phyloP scores from a whole-genome alignment of 2,329 filamentous ascomycete species.

The Pestalotiopsis sp. region DNA sequence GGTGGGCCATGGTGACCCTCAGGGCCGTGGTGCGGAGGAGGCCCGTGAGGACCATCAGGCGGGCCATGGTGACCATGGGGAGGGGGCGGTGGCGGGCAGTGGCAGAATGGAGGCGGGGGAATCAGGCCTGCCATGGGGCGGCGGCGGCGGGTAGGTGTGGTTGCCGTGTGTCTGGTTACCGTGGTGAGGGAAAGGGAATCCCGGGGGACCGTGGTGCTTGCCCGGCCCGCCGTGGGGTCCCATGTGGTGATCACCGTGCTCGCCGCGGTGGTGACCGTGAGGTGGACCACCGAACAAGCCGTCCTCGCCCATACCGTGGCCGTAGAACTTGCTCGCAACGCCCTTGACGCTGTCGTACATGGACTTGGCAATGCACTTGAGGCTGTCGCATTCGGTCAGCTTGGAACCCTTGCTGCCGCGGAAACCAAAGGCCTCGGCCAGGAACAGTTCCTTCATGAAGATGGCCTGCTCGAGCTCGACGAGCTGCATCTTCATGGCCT shows the following conservation, averaged over 20 bases:
- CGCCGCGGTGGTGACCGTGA: neutral
- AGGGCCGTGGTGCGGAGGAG: slow-evolving; percentile 22
- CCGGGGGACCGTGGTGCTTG: slow-evolving; percentile 15
- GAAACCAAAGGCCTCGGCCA: slow-evolving; percentile 36
- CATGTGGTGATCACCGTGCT: neutral
- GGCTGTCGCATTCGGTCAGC: slow-evolving; percentile 37
- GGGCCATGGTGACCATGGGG: slow-evolving; percentile 22
- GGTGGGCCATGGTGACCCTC: slow-evolving; percentile 4
- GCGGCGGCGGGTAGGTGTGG: slow-evolving; percentile 23
- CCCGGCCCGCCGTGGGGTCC: slow-evolving; percentile 15
- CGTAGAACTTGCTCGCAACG: slow-evolving; percentile 34
- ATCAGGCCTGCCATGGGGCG: slow-evolving; percentile 8
- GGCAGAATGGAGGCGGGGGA: slow-evolving; percentile 25
- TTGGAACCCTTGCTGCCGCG: slow-evolving; percentile 20
- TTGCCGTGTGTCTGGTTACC: slow-evolving; percentile 28
- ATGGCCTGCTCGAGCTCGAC: slow-evolving; percentile 44
- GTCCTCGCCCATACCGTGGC: slow-evolving; percentile 16
- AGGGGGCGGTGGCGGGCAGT: slow-evolving; percentile 29
- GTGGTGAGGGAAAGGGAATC: slow-evolving; percentile 19
- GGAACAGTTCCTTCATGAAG: slow-evolving; percentile 40
- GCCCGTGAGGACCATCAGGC: slow-evolving; percentile 24
- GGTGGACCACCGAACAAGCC: slow-evolving; percentile 17
- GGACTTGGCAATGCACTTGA: slow-evolving; percentile 45
- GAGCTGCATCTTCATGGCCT: slow-evolving; percentile 42
- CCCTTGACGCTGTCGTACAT: slow-evolving; percentile 40